Percentiles rank a stretch among this genome's conserved stretches.
Evolutionary conservation across 805 yeast genomes (phyloP).

Genomic region (Kuraishia capsulata): DNA sequence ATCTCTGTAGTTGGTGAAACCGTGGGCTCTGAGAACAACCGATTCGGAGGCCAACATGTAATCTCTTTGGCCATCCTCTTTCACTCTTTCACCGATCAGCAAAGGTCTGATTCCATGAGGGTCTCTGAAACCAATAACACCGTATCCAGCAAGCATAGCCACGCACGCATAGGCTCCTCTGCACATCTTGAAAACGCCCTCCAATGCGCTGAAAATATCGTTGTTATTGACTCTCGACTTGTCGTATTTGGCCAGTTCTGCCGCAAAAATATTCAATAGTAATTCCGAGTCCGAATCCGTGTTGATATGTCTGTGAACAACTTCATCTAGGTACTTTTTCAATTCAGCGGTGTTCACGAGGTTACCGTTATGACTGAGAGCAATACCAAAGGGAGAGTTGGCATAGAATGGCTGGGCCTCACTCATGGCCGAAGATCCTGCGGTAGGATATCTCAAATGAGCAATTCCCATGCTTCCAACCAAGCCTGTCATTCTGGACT

Average conservation of each 20-base stretch:
- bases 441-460: slow-evolving; percentile 94
- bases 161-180: slow-evolving; percentile 98
- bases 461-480: slow-evolving; percentile 94
- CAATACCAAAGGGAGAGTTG: slow-evolving; percentile 92
- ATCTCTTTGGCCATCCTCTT: slow-evolving; percentile 63
- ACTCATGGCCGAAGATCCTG: slow-evolving; percentile 89
- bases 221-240: slow-evolving; percentile 87
- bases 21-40: slow-evolving; percentile 89
- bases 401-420: slow-evolving; percentile 99
- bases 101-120: slow-evolving; percentile 95
- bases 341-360: slow-evolving; percentile 79
- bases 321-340: slow-evolving; percentile 77
- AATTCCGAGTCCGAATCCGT: slow-evolving; percentile 96
- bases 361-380: slow-evolving; percentile 90
- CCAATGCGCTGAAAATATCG: slow-evolving; percentile 80
- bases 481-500: slow-evolving; percentile 63
- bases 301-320: slow-evolving; percentile 93
- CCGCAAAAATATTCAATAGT: slow-evolving; percentile 81
- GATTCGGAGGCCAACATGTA: slow-evolving; percentile 95
- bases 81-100: slow-evolving; percentile 71
- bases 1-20: slow-evolving; percentile 72
- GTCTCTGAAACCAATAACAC: slow-evolving; percentile 91
- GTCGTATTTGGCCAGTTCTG: slow-evolving; percentile 83
- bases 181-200: slow-evolving; percentile 70
- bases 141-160: slow-evolving; percentile 94